Percentiles rank a stretch among this genome's conserved stretches.
phyloP scores from a whole-genome alignment of 73 alveolate genomes.

The Paramecium octaurelia region DNA sequence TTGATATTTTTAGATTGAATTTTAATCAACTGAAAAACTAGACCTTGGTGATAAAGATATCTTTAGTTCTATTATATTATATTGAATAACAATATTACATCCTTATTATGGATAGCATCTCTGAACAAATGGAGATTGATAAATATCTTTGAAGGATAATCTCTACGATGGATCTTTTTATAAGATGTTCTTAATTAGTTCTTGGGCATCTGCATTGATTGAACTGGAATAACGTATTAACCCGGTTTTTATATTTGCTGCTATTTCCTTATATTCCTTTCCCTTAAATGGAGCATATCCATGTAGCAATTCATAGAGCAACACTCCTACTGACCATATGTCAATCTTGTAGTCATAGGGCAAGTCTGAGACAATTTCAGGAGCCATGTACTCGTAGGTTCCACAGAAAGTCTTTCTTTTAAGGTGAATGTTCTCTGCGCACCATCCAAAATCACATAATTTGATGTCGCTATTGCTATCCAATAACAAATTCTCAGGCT shows the following conservation, averaged over 20 bases:
- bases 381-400: constrained; percentile 65
- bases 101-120: not conserved
- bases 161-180: constrained; percentile 72
- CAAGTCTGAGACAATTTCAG: constrained; percentile 77
- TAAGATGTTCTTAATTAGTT: constrained; percentile 67
- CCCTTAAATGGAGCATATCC: constrained; percentile 86
- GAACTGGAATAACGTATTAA: constrained; percentile 63
- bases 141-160: constrained; percentile 57
- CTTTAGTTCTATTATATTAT: not conserved
- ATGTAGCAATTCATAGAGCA: constrained; percentile 79
- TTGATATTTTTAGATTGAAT: constrained; percentile 22
- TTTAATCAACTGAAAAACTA: constrained; percentile 26
- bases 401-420: constrained; percentile 62
- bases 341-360: constrained; percentile 77
- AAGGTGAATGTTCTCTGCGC: constrained; percentile 68
- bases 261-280: constrained; percentile 69
- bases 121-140: not conserved
- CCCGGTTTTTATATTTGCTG: constrained; percentile 71
- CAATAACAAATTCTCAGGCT: constrained; percentile 80
- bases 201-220: constrained; percentile 66
- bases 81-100: not conserved
- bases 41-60: constrained; percentile 4
- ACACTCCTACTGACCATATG: constrained; percentile 83
- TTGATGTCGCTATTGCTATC: constrained; percentile 70
- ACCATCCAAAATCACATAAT: constrained; percentile 87